Percentiles rank a stretch among this genome's conserved stretches.
Evolutionary conservation across 225 moss, liverwort and hornwort species (phyloP).

Genomic region (Ulota crispa): DNA sequence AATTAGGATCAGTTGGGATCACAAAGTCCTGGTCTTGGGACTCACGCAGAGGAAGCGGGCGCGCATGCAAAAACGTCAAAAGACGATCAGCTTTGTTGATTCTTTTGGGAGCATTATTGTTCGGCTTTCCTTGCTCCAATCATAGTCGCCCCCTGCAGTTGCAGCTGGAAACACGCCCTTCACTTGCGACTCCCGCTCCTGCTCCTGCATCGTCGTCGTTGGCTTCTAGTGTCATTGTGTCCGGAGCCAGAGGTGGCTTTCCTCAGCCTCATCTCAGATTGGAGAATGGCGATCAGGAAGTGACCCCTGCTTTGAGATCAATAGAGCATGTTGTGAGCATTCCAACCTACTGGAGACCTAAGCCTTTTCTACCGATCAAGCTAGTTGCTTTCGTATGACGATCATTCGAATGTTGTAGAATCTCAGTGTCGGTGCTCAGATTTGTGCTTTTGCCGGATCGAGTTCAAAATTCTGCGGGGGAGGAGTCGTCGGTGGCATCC

Average conservation of each 20-base stretch:
- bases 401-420: neutral
- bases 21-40: neutral
- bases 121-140: slow-evolving; percentile 12
- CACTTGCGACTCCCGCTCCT: neutral
- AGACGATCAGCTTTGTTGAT: neutral
- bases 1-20: neutral
- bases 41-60: neutral
- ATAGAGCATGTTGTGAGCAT: neutral
- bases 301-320: neutral
- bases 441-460: neutral
- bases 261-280: neutral
- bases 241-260: neutral
- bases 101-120: slow-evolving; percentile 17
- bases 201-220: neutral
- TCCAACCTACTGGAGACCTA: neutral
- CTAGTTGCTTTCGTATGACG: neutral
- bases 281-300: neutral
- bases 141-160: neutral
- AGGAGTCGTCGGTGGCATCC: too few species aligned
- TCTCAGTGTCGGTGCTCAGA: neutral
- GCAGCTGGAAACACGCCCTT: neutral
- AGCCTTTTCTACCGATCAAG: neutral
- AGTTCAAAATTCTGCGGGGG: neutral
- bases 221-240: neutral
- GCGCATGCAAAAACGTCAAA: slow-evolving; percentile 7